phyloP scores from a whole-genome alignment of 2,329 filamentous ascomycete species.

The Colletotrichum sp. region DNA sequence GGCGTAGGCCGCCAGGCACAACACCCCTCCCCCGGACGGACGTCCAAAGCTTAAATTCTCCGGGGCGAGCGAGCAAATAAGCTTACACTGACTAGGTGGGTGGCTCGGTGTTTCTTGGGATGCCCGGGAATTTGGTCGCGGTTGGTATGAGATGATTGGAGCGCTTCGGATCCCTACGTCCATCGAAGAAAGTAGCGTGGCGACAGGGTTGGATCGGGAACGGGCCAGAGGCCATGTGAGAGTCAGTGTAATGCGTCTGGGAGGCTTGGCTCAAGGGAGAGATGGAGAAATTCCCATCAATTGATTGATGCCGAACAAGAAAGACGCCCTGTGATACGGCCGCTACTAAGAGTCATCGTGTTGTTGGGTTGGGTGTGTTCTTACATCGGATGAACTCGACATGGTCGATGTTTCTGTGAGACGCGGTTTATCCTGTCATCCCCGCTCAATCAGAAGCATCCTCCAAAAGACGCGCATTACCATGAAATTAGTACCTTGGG shows the following conservation, averaged over 20 bases:
- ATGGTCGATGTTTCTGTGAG: too few species aligned
- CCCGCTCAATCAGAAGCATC: too few species aligned
- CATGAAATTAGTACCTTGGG: too few species aligned
- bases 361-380: neutral
- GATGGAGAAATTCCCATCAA: neutral
- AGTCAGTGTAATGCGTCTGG: neutral
- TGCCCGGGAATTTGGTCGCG: neutral
- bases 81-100: neutral
- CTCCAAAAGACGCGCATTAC: too few species aligned
- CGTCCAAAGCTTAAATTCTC: constrained; percentile 8
- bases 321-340: neutral
- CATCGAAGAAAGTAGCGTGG: neutral
- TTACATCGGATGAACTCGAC: neutral
- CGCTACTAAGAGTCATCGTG: neutral
- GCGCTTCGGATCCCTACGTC: neutral
- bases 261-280: neutral
- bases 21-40: neutral
- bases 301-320: neutral
- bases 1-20: neutral
- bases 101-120: neutral
- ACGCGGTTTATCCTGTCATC: too few species aligned
- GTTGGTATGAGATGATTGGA: neutral
- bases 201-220: neutral
- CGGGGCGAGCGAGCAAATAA: neutral
- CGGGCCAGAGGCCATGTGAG: neutral